Conservation (phyloP, 2,329 filamentous ascomycete genomes). For the Fusarium sp. region DNA sequence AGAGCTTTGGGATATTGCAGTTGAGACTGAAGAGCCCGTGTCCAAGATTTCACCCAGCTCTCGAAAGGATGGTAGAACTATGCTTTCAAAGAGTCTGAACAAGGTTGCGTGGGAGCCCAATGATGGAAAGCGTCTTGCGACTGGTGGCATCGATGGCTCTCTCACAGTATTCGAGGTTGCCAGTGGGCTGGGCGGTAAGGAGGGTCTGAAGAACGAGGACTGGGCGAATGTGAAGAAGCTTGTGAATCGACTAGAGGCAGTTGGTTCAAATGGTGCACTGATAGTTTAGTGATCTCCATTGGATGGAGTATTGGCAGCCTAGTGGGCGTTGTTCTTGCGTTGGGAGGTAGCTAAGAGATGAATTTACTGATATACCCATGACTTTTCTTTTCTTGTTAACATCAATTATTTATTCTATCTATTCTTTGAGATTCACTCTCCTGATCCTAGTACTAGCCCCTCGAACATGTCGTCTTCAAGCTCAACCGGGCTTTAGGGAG, state of each 20-base stretch:
- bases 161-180: conserved; percentile 95
- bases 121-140: conserved; percentile 88
- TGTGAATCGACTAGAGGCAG: conserved; percentile 78
- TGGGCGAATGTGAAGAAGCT: conserved; percentile 95
- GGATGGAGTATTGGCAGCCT: conserved; percentile 34
- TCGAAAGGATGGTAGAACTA: conserved; percentile 73
- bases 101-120: conserved; percentile 93
- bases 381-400: not conserved
- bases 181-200: conserved; percentile 83
- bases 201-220: conserved; percentile 85
- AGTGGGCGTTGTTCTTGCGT: conserved; percentile 30
- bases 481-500: too few relatives aligned
- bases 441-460: not conserved
- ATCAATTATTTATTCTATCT: not conserved
- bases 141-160: conserved; percentile 91
- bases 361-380: conserved; percentile 45
- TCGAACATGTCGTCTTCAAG: not conserved
- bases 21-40: conserved; percentile 92
- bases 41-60: conserved; percentile 80
- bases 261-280: conserved; percentile 63
- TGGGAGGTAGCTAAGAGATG: conserved; percentile 33
- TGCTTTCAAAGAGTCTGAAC: conserved; percentile 89
- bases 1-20: conserved; percentile 94
- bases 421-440: not conserved
- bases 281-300: conserved; percentile 50